Evolutionary conservation across 2,329 filamentous ascomycete genomes (phyloP).

Genomic region (Pseudogymnoascus sp.): DNA sequence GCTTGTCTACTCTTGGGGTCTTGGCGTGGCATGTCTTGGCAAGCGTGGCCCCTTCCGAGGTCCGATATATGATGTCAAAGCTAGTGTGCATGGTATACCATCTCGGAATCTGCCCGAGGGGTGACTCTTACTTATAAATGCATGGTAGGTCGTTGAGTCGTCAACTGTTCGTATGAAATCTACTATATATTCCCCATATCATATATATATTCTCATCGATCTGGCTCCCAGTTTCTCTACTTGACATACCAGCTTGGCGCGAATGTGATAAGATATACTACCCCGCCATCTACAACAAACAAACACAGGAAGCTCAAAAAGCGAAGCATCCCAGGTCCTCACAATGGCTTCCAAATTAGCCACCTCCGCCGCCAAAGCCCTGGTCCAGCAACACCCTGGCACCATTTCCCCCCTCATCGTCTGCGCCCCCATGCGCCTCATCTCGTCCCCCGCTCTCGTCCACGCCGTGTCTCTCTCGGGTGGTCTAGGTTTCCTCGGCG

Average conservation of each 20-base stretch:
- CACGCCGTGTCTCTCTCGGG: conserved; percentile 49
- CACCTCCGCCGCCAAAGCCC: neutral
- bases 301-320: neutral
- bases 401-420: conserved; percentile 47
- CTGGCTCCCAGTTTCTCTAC: neutral
- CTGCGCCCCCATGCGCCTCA: conserved; percentile 61
- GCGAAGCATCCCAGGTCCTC: neutral
- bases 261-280: neutral
- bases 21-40: neutral
- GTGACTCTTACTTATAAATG: neutral
- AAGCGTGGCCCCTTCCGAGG: neutral
- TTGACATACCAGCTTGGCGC: neutral
- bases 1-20: neutral
- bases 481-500: conserved; percentile 41
- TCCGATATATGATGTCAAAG: neutral
- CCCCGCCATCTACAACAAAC: neutral
- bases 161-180: neutral
- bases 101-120: neutral
- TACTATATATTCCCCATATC: neutral
- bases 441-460: conserved; percentile 48
- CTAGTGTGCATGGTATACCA: neutral
- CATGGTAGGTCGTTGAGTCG: neutral
- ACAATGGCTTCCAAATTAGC: neutral
- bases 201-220: neutral
- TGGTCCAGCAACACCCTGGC: conserved; percentile 47